Evolutionary conservation across 73 alveolate species (phyloP), one percentile per base, ranked within the genome.

Genomic region (Paramecium tetraurelia): DNA sequence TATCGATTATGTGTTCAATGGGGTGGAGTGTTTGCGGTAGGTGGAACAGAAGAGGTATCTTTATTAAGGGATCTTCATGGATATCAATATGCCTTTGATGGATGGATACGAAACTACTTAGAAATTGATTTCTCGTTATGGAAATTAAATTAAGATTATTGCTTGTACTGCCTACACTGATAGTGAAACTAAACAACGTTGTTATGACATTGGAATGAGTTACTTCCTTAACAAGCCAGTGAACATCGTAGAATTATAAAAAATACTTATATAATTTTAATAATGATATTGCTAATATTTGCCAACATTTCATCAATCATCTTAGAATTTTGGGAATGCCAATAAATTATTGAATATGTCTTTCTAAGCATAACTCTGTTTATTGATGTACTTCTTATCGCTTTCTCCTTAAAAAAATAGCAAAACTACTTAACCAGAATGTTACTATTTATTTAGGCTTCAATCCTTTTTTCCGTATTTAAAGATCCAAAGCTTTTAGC

Each of bases 1-100:
- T 9, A 44, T 41, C 29, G 85, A 70, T 43, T 83, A 89, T 70
- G 89, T 88, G 16, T 89, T 89, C 18, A 89, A 89, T 71, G 94
- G 94, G 29, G 20, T 44, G 57, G 75, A 43, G 48, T 89, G 38
- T 72, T 33, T 63, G 24, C 5, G 24, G 24, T 22, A 12, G 22
- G 10, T 63, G 2, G 84, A 63, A 63, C 11, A 63, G 31, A 63
- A 63, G 27, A 31, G 27, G 11, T 0, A 27, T 12, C 7, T 31
- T 12, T 63, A 63, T 20, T 63, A 27, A 63, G 84, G 84, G 2
- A 63, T 63, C 27, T 63, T 89, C 29, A 87, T 87, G 93, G 89
- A 87, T 87, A 69, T 87, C 7, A 87, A 87, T 68, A 87, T 68
- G 93, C 89, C 93, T 22, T 44, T 87, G 22, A 87, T 87, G 93